Evolutionary conservation across 306 rosid species (phyloP).

Genomic region (Malus sylvestris): DNA sequence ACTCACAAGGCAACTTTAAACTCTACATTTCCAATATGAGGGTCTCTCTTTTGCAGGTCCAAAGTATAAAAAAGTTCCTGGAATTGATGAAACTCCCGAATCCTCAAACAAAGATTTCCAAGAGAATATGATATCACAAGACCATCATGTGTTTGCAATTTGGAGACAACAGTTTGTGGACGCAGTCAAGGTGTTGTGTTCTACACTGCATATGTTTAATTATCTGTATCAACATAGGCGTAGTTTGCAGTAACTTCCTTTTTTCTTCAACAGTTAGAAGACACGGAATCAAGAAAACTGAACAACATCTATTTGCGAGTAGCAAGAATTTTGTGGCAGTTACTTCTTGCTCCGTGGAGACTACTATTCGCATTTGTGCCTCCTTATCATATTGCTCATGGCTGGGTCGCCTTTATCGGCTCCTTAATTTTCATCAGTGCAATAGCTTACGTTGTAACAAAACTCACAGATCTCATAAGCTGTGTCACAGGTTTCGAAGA

Average conservation of each 20-base stretch:
- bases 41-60: conserved; percentile 30
- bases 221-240: not conserved
- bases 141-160: conserved; percentile 32
- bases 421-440: conserved; percentile 84
- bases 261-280: conserved; percentile 54
- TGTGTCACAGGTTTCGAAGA: conserved; percentile 79
- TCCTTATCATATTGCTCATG: conserved; percentile 80
- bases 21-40: not conserved
- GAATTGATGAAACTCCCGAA: conserved; percentile 35
- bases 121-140: conserved; percentile 25
- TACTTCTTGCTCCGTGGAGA: conserved; percentile 74
- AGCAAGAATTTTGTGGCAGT: conserved; percentile 54
- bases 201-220: conserved; percentile 4
- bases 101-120: conserved; percentile 21
- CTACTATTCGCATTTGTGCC: conserved; percentile 83
- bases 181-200: conserved; percentile 52
- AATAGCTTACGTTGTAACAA: conserved; percentile 74
- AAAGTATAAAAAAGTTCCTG: conserved; percentile 37
- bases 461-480: conserved; percentile 83
- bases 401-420: conserved; percentile 85
- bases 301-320: conserved; percentile 32
- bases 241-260: not conserved
- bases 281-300: conserved; percentile 41
- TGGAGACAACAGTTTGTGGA: conserved; percentile 82
- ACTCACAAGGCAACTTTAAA: not conserved